Conservation (phyloP, 441 rosid species). For the Pelargonium citronellum region DNA sequence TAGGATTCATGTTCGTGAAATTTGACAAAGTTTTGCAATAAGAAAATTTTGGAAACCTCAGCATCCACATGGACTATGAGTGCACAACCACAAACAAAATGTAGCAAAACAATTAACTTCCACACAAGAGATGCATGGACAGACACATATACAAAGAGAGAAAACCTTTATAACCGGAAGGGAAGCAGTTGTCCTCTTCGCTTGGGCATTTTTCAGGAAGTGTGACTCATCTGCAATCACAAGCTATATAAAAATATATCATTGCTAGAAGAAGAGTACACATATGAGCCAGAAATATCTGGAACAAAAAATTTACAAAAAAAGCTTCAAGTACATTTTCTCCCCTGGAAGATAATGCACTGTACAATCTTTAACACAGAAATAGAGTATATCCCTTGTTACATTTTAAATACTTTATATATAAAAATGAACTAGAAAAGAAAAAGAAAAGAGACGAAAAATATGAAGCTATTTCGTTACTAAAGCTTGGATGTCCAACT, state of each 20-base stretch:
- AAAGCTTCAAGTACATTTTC: not conserved
- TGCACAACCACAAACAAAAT: not conserved
- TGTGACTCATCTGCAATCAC: conserved; percentile 98
- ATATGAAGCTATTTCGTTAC: not conserved
- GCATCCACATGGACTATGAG: not conserved
- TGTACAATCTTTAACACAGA: not conserved
- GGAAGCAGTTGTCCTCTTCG: conserved; percentile 77
- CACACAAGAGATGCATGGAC: no score
- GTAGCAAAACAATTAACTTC: no score
- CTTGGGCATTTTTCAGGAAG: conserved; percentile 92
- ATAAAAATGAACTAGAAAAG: not conserved
- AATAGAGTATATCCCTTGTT: not conserved
- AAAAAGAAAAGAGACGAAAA: not conserved
- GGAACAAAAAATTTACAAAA: not conserved
- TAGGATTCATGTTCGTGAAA: no score
- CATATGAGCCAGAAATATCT: conserved; percentile 8
- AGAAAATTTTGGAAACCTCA: conserved; percentile 14
- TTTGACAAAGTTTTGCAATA: no score
- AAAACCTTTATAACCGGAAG: conserved; percentile 87
- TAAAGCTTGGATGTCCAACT: not conserved
- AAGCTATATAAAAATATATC: conserved; percentile 45
- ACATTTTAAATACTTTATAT: not conserved
- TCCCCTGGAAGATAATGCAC: not conserved
- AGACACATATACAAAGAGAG: conserved; percentile 16
- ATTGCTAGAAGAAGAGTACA: conserved; percentile 24